Evolutionary conservation across 352 stramenopile species (phyloP).

Genomic region (Globisporangium irregulare): DNA sequence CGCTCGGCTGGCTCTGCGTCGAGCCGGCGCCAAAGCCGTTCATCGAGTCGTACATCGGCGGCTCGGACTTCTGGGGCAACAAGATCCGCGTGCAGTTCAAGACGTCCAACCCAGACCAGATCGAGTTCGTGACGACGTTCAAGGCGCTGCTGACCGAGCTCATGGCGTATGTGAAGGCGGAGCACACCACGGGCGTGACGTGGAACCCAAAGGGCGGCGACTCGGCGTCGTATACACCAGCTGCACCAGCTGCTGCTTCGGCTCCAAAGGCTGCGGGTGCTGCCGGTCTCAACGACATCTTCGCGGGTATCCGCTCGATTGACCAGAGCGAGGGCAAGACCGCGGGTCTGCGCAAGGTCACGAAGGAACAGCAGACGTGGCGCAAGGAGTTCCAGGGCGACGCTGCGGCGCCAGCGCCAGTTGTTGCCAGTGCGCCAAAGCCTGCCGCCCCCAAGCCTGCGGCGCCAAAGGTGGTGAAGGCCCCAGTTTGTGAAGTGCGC

Average conservation of each 20-base stretch:
- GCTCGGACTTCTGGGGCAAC: conserved; percentile 97
- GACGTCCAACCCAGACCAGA: conserved; percentile 87
- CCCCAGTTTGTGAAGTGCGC: conserved; percentile 78
- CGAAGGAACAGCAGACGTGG: conserved; percentile 98
- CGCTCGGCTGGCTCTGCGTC: conserved; percentile 77
- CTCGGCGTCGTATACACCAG: conserved; percentile 37
- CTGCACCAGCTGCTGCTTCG: conserved; percentile 26
- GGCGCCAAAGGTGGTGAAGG: conserved; percentile 42
- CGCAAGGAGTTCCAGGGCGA: conserved; percentile 90
- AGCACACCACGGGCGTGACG: conserved; percentile 93
- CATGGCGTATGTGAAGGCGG: conserved; percentile 92
- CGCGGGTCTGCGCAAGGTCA: conserved; percentile 93
- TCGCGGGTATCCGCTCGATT: conserved; percentile 84
- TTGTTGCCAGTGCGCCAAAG: conserved; percentile 19
- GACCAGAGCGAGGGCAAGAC: conserved; percentile 92
- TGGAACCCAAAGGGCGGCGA: conserved; percentile 91
- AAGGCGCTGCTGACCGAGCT: conserved; percentile 92
- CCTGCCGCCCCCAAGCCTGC: conserved; percentile 23
- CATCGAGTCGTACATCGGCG: conserved; percentile 94
- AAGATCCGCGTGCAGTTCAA: conserved; percentile 97
- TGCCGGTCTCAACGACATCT: conserved; percentile 77
- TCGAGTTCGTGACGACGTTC: conserved; percentile 93
- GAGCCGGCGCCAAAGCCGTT: conserved; percentile 90
- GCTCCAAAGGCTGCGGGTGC: conserved; percentile 33
- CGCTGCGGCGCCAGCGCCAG: conserved; percentile 23